A percentile compares a stretch with the other conserved stretches of the same genome.
Conservation (phyloP, 2,329 filamentous ascomycete genomes). For the Fusarium sp. region DNA sequence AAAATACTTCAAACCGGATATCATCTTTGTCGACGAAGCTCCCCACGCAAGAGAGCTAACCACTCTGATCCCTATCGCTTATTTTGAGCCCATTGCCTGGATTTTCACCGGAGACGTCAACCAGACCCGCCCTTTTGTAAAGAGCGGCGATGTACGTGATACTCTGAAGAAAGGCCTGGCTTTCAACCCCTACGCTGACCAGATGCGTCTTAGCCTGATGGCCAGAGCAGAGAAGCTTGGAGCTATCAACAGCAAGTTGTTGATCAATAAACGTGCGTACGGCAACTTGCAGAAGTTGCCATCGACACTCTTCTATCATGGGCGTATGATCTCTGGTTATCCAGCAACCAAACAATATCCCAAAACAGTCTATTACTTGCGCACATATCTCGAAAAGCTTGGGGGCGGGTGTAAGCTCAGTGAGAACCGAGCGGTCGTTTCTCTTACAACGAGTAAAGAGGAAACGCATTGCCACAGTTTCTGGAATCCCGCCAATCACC, state of each 20-base stretch:
- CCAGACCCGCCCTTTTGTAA: conserved; percentile 58
- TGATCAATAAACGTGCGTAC: conserved; percentile 54
- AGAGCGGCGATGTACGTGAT: conserved; percentile 41
- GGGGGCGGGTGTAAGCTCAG: conserved; percentile 29
- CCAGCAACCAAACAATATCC: conserved; percentile 43
- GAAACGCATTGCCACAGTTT: conserved; percentile 51
- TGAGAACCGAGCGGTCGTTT: conserved; percentile 55
- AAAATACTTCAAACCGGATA: conserved; percentile 78
- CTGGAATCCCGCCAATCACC: conserved; percentile 55
- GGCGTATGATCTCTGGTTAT: conserved; percentile 54
- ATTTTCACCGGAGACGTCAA: conserved; percentile 61
- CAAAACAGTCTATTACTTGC: conserved; percentile 45
- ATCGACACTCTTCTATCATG: conserved; percentile 57
- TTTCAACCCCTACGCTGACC: conserved; percentile 50
- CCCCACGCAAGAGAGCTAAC: conserved; percentile 61
- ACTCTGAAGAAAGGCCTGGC: conserved; percentile 33
- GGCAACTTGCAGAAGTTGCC: conserved; percentile 56
- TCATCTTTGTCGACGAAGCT: conserved; percentile 85
- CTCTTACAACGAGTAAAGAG: conserved; percentile 47
- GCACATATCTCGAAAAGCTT: conserved; percentile 47
- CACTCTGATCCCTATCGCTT: conserved; percentile 58
- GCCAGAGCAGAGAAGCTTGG: conserved; percentile 52
- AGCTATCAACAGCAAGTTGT: conserved; percentile 50
- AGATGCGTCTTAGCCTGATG: conserved; percentile 54
- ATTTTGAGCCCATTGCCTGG: conserved; percentile 57